Conservation (phyloP, 805 yeast genomes). For the Isabelozyma rhagii region DNA sequence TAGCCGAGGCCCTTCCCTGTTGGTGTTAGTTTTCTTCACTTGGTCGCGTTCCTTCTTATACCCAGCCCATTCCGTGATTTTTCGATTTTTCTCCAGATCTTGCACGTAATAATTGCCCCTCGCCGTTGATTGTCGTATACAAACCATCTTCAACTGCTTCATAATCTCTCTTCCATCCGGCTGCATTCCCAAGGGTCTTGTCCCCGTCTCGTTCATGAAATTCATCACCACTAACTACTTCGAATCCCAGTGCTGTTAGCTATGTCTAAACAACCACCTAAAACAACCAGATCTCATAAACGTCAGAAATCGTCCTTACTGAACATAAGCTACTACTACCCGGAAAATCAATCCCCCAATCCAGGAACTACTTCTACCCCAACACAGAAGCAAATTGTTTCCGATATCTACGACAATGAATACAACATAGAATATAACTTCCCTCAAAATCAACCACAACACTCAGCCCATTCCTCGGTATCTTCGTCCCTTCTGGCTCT, state of each 20-base stretch:
- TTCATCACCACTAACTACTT: neutral
- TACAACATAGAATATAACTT: conserved; percentile 16
- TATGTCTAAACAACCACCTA: conserved; percentile 15
- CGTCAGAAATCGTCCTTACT: conserved; percentile 35
- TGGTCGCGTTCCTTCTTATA: too few relatives aligned
- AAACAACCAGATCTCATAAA: conserved; percentile 21
- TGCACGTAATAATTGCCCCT: too few relatives aligned
- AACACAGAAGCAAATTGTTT: conserved; percentile 4
- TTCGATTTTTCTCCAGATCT: too few relatives aligned
- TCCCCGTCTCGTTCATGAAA: neutral
- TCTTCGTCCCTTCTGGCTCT: neutral
- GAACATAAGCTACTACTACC: conserved; percentile 28
- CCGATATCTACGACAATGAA: conserved; percentile 4
- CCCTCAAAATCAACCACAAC: conserved; percentile 7
- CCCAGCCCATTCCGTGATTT: too few relatives aligned
- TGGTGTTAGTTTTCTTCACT: too few relatives aligned
- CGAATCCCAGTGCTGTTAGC: conserved; percentile 1
- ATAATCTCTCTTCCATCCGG: too few relatives aligned
- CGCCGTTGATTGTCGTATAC: too few relatives aligned
- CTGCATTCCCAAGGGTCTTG: neutral
- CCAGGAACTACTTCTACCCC: conserved; percentile 1
- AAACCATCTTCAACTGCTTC: too few relatives aligned
- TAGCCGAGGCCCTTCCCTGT: too few relatives aligned
- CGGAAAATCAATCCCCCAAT: neutral
- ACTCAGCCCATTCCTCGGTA: neutral